These are phyloP conservation scores for Gonium pectorale DNA, from an alignment of 139 green algal species.

Conservation along the genomic window DNA sequence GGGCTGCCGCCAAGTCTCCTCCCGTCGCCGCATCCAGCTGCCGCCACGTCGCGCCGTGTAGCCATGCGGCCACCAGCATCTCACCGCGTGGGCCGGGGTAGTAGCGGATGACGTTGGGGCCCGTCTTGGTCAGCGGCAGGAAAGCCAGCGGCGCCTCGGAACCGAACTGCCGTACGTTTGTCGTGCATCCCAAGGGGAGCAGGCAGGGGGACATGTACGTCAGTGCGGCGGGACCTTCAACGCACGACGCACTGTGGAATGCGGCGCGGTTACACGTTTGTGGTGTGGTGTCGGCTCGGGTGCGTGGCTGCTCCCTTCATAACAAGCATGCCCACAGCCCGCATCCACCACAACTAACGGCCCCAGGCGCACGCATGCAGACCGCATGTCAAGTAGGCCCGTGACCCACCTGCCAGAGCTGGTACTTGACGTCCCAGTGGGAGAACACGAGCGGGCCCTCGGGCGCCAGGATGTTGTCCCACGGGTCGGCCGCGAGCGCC, in stretches of 20 bases:
- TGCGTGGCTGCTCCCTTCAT: background rate
- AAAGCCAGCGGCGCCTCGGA: background rate
- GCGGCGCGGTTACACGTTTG: too few relatives aligned
- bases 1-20: background rate
- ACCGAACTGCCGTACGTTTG: too few relatives aligned
- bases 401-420: background rate
- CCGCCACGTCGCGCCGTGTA: background rate
- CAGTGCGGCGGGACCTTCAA: too few relatives aligned
- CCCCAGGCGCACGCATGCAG: background rate
- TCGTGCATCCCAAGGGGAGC: background rate
- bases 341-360: background rate
- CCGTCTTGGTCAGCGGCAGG: background rate
- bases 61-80: background rate
- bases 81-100: background rate
- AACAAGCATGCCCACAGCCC: background rate
- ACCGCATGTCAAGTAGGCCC: background rate
- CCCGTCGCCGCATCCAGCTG: constrained; percentile 5
- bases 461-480: background rate
- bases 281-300: too few relatives aligned
- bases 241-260: too few relatives aligned
- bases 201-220: background rate
- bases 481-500: background rate
- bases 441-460: background rate
- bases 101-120: background rate
- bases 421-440: background rate